phyloP scores from a whole-genome alignment of 78 protist species.

The Mantamonas sphyraenae region DNA sequence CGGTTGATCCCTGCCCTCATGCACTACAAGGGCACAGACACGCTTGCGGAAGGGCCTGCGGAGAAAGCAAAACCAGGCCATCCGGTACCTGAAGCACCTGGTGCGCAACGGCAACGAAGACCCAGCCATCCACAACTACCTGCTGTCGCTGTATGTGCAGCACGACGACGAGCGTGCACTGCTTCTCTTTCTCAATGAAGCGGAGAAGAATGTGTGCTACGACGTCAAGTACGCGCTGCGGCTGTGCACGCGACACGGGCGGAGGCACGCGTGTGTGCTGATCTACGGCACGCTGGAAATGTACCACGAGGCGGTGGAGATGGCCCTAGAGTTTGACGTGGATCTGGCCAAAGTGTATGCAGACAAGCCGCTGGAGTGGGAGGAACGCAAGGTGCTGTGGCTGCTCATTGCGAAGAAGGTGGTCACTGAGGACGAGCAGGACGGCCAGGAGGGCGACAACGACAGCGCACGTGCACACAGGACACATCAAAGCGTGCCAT shows the following conservation, averaged over 20 bases:
- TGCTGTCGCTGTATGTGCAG: slow-evolving; percentile 71
- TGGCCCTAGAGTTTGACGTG: slow-evolving; percentile 67
- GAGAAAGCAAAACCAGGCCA: slow-evolving; percentile 68
- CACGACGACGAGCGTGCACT: slow-evolving; percentile 59
- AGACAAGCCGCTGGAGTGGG: slow-evolving; percentile 48
- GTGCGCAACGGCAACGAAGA: slow-evolving; percentile 48
- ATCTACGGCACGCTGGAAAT: slow-evolving; percentile 73
- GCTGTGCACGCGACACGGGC: slow-evolving; percentile 61
- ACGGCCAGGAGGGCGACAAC: slow-evolving; percentile 33
- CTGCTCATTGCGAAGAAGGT: slow-evolving; percentile 71
- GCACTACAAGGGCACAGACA: slow-evolving; percentile 54
- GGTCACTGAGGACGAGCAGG: slow-evolving; percentile 55
- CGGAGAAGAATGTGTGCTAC: slow-evolving; percentile 17
- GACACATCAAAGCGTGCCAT: slow-evolving; percentile 38
- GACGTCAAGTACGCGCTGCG: slow-evolving; percentile 84
- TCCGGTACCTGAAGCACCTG: slow-evolving; percentile 69
- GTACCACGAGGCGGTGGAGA: slow-evolving; percentile 85
- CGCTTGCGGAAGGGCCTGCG: neutral
- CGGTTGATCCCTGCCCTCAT: slow-evolving; percentile 80
- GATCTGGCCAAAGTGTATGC: slow-evolving; percentile 69
- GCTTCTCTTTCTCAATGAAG: slow-evolving; percentile 41
- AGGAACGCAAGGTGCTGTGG: slow-evolving; percentile 80
- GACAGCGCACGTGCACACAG: neutral
- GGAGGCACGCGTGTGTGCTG: slow-evolving; percentile 67
- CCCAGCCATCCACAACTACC: slow-evolving; percentile 71